Base-by-base conservation (phyloP, 2,329 filamentous ascomycete genomes). In the Rutstroemia sp. region DNA sequence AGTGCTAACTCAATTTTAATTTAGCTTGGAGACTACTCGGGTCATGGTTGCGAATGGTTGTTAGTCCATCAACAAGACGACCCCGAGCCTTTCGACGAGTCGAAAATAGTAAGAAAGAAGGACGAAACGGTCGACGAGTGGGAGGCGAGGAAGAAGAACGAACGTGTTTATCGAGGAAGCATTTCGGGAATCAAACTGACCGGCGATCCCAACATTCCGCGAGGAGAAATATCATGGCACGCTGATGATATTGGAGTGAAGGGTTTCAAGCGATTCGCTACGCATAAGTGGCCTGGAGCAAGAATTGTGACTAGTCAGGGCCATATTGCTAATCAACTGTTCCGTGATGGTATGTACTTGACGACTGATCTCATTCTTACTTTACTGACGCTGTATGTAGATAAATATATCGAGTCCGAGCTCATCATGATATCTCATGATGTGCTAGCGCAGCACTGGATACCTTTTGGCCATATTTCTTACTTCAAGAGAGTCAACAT, bases 141-240 rank as follows among this genome's bases (percentile, higher is more conserved):
- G 69, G 66, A 75, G 37, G 63, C 66, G 38, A 73, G 79, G 18
- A 75, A 75, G 49, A 66, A 70, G 1, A 72, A 77, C 14, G 74
- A 75, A 25, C 72, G 74, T 14, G 74, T 82, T 1, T 83, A 88
- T 62, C 77, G 75, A 12, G 90, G 90, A 4, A 77, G 83, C 1
- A 71, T 97, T 3, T 85, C 92, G 69, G 92, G 88, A 0, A 84
- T 96, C 67, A 97, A 97, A 70, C 74, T 99, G 37, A 97, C 92
- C 0, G 92, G 92, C 0, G 92, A 99, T 66, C 83, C 87, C 0
- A 95, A 96, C 63, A 84, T 97, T 14, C 92, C 92, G 0, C 80
- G 92, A 8, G 92, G 92, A 8, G 87, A 96, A 70, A 83, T 85
- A 63, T 90, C 88, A 0, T 96, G 95, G 69, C 78, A 89, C 3